phyloP scores from a whole-genome alignment of 805 yeast genomes.

The Candida pseudofarinosa region DNA sequence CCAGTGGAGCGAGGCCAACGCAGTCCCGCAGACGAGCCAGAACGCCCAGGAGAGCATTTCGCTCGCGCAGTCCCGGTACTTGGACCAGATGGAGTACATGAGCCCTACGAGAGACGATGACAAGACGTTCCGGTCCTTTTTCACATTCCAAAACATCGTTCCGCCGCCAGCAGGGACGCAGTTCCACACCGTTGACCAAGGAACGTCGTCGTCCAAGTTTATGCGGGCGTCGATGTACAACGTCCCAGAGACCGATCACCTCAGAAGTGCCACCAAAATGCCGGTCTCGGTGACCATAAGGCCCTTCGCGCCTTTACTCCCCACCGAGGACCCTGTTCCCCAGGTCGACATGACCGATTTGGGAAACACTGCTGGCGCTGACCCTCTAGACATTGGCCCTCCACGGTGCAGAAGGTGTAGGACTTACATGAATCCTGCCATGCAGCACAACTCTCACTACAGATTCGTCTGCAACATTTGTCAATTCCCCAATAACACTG shows the following conservation, averaged over 20 bases:
- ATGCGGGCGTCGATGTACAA: conserved; percentile 77
- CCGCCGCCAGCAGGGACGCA: conserved; percentile 84
- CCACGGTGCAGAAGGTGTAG: conserved; percentile 91
- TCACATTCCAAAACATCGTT: conserved; percentile 68
- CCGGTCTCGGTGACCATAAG: conserved; percentile 80
- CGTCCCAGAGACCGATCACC: conserved; percentile 69
- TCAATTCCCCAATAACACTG: conserved; percentile 60
- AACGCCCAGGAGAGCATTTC: conserved; percentile 8
- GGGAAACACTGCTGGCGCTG: conserved; percentile 19
- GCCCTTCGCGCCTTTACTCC: conserved; percentile 71
- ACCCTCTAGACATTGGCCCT: conserved; percentile 50
- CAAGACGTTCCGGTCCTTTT: conserved; percentile 45
- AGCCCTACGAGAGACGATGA: conserved; percentile 23
- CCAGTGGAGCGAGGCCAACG: too few relatives aligned
- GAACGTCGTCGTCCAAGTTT: conserved; percentile 76
- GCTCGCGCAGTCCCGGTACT: conserved; percentile 15
- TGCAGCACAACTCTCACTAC: conserved; percentile 60
- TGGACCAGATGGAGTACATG: conserved; percentile 20
- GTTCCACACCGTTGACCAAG: conserved; percentile 72
- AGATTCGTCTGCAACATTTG: conserved; percentile 83
- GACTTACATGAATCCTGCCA: conserved; percentile 81
- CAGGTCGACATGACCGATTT: conserved; percentile 54
- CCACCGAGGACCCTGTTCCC: conserved; percentile 58
- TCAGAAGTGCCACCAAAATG: conserved; percentile 64
- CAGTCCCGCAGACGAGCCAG: neutral